A percentile compares a stretch with the other conserved stretches of the same genome.
Evolutionary conservation across 768 basidiomycete genomes (phyloP).

Genomic region (Lentinus brumalis): DNA sequence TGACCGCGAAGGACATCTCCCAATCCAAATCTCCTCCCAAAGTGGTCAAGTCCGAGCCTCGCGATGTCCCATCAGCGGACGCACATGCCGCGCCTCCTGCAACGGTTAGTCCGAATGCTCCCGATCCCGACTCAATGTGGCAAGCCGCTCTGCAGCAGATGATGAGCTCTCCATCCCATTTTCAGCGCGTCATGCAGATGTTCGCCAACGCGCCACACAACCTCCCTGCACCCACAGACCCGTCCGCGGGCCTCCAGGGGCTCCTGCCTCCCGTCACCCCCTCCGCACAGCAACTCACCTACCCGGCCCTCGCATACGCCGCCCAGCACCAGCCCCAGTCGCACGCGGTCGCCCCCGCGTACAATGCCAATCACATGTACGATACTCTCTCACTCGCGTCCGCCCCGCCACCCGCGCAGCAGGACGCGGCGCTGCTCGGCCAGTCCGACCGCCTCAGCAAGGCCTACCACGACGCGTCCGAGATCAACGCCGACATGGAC

Average conservation of each 20-base stretch:
- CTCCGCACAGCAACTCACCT: conserved; percentile 27
- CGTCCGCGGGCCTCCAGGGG: neutral
- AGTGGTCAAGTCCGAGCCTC: neutral
- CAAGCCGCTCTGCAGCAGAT: conserved; percentile 55
- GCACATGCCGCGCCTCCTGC: too few species aligned
- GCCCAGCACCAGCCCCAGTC: conserved; percentile 26
- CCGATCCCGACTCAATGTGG: conserved; percentile 45
- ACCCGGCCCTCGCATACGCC: conserved; percentile 28
- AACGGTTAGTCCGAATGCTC: conserved; percentile 10
- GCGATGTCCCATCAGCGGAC: neutral
- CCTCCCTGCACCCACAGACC: neutral
- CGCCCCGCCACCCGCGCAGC: neutral
- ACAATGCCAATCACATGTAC: neutral
- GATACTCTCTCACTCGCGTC: neutral
- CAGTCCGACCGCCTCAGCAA: conserved; percentile 49
- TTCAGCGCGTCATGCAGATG: conserved; percentile 52
- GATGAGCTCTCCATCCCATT: conserved; percentile 50
- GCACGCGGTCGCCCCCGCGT: conserved; percentile 20
- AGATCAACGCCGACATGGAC: conserved; percentile 74
- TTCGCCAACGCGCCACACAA: conserved; percentile 19
- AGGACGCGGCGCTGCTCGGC: conserved; percentile 30
- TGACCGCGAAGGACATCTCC: conserved; percentile 2
- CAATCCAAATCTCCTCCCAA: conserved; percentile 1
- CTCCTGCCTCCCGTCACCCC: neutral
- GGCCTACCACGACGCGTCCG: conserved; percentile 59